These are phyloP conservation scores for Fusarium oxysporum DNA, from an alignment of 2,329 filamentous ascomycete species.

Conservation along the genomic window DNA sequence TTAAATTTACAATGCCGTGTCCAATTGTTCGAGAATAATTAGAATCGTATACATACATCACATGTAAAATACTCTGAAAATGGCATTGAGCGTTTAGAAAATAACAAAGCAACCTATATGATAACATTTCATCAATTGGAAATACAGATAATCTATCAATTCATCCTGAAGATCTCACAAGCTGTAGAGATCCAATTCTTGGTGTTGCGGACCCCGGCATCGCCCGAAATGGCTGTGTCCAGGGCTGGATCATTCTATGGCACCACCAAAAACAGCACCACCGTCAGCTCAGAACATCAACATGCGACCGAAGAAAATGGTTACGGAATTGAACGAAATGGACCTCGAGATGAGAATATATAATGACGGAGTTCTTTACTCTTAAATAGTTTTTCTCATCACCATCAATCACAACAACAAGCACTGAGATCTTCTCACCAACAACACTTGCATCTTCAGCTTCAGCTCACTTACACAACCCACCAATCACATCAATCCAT, in stretches of 20 bases:
- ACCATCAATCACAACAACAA: slow-evolving; percentile 24
- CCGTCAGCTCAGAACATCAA: slow-evolving; percentile 39
- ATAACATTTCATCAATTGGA: rapidly evolving
- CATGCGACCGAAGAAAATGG: slow-evolving; percentile 22
- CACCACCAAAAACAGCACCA: slow-evolving; percentile 39
- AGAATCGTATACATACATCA: rapidly evolving
- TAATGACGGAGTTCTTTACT: slow-evolving; percentile 10
- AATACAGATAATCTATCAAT: rapidly evolving
- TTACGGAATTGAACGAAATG: slow-evolving; percentile 18
- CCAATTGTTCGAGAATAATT: background rate
- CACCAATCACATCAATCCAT: slow-evolving; percentile 18
- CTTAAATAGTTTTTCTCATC: background rate
- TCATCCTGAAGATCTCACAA: background rate
- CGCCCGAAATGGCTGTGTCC: slow-evolving; percentile 29
- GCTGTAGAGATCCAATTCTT: background rate
- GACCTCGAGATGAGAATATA: slow-evolving; percentile 16
- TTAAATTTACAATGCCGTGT: background rate
- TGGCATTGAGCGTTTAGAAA: no score
- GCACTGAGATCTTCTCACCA: slow-evolving; percentile 24
- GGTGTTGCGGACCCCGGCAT: slow-evolving; percentile 26
- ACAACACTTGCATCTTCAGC: slow-evolving; percentile 10
- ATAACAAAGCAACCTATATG: no score
- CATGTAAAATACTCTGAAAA: background rate
- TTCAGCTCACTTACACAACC: slow-evolving; percentile 22
- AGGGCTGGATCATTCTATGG: slow-evolving; percentile 31